Evolutionary conservation across 139 green algal genomes (phyloP).

Genomic region (Chlorella sp.): DNA sequence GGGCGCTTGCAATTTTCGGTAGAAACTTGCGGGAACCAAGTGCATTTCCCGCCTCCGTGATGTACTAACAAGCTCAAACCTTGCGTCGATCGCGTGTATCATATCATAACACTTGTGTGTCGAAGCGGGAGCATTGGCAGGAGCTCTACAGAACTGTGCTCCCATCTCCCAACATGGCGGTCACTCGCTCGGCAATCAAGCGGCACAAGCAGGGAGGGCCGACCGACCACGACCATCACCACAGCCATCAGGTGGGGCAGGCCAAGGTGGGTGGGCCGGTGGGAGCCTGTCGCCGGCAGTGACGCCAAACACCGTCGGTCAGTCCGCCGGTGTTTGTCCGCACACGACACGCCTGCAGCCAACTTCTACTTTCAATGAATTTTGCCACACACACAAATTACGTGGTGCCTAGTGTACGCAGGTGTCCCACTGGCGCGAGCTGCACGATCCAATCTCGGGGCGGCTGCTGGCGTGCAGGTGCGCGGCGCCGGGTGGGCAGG

Average conservation of each 20-base stretch:
- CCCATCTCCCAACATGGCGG: background rate
- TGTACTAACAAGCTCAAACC: too few relatives aligned
- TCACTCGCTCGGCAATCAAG: slow-evolving; percentile 32
- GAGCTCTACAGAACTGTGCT: too few relatives aligned
- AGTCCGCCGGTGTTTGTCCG: background rate
- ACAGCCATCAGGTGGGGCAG: background rate
- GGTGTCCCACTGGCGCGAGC: slow-evolving; percentile 28
- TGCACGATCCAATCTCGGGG: slow-evolving; percentile 11
- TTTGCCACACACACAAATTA: too few relatives aligned
- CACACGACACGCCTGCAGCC: background rate
- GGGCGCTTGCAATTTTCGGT: too few relatives aligned
- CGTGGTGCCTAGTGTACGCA: background rate
- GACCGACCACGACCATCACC: background rate
- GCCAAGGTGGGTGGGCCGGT: background rate
- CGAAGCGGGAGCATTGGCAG: too few relatives aligned
- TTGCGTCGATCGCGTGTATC: too few relatives aligned
- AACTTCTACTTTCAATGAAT: background rate
- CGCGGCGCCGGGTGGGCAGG: background rate
- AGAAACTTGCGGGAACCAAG: too few relatives aligned
- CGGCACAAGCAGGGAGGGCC: slow-evolving; percentile 19
- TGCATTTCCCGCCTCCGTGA: too few relatives aligned
- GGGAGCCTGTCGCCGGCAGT: background rate
- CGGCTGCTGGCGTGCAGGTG: slow-evolving; percentile 31
- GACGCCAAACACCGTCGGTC: background rate
- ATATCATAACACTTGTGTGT: too few relatives aligned